A percentile compares a stretch with the other conserved stretches of the same genome.
Conservation (phyloP, 306 rosid genomes). For the Medicago truncatula region MtrunA17r5.0-ANR NC_053048.1:39757501-39758000, state of each 20-base stretch:
- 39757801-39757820: constrained; percentile 36
- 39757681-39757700: constrained; percentile 36
- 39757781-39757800: constrained; percentile 45
- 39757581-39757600: constrained; percentile 61
- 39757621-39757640: constrained; percentile 34
- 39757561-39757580: constrained; percentile 56
- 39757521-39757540: constrained; percentile 25
- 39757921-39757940: no score
- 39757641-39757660: constrained; percentile 21
- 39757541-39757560: constrained; percentile 42
- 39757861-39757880: constrained; percentile 23
- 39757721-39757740: constrained; percentile 49
- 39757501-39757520: constrained; percentile 23
- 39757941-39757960: no score
- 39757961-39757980: no score
- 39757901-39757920: not conserved
- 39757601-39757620: constrained; percentile 43
- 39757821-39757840: constrained; percentile 26
- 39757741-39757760: constrained; percentile 44
- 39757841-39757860: constrained; percentile 13
- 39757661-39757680: constrained; percentile 16
- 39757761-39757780: constrained; percentile 42
- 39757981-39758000: no score
- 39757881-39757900: not conserved
- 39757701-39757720: constrained; percentile 37